Conservation (phyloP, 2,329 filamentous ascomycete genomes). For the Fusarium sarcochroum region DNA sequence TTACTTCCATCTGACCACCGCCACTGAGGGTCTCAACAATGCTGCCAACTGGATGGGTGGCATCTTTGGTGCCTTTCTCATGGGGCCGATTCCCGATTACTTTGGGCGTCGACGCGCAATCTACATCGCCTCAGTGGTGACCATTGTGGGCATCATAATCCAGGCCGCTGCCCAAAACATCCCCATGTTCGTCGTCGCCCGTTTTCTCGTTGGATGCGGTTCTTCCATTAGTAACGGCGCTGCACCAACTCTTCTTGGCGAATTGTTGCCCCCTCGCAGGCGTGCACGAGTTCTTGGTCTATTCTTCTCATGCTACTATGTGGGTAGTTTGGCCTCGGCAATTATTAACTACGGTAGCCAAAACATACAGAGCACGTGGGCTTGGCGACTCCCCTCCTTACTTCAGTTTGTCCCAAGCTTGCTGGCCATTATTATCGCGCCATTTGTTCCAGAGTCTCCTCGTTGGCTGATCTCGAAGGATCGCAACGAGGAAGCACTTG, state of each 20-base stretch:
- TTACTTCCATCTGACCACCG: not conserved
- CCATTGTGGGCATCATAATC: not conserved
- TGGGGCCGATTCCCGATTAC: not conserved
- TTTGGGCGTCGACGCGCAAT: conserved; percentile 8
- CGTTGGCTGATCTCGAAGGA: conserved; percentile 3
- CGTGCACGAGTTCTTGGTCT: not conserved
- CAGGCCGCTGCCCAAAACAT: conserved; percentile 4
- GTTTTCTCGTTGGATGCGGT: not conserved
- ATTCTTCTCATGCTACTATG: conserved; percentile 7
- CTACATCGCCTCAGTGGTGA: not conserved
- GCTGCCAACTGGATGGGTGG: conserved; percentile 8
- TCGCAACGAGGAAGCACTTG: not conserved
- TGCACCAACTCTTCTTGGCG: conserved; percentile 1
- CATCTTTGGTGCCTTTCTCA: conserved; percentile 5
- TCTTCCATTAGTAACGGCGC: not conserved
- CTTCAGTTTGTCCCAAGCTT: conserved; percentile 4
- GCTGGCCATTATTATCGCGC: not conserved
- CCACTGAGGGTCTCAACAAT: conserved; percentile 7
- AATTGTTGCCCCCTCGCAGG: not conserved
- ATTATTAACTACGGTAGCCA: conserved; percentile 9
- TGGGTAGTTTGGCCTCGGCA: not conserved
- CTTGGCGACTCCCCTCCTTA: not conserved
- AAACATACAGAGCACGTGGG: not conserved
- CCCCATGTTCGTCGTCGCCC: conserved; percentile 1
- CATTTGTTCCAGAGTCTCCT: not conserved